A percentile compares a stretch with the other conserved stretches of the same genome.
Evolutionary conservation across 805 yeast species (phyloP).

Genomic region (Ogataea naganishii): DNA sequence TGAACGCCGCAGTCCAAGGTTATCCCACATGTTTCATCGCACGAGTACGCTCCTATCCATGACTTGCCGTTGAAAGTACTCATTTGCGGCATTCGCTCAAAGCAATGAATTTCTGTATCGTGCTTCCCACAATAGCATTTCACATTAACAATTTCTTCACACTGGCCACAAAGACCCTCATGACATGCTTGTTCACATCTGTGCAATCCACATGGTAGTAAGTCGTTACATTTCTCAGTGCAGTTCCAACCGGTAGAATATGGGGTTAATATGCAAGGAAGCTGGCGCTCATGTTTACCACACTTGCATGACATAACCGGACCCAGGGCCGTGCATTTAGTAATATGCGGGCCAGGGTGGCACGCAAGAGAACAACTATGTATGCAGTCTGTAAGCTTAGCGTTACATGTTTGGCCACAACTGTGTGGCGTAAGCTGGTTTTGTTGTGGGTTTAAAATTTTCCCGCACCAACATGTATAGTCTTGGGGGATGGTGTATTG

Average conservation of each 20-base stretch:
- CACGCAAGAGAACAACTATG: conserved; percentile 72
- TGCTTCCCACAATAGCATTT: conserved; percentile 73
- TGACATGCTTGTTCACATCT: conserved; percentile 60
- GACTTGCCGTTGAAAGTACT: conserved; percentile 10
- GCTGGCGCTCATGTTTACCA: conserved; percentile 57
- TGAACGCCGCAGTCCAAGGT: conserved; percentile 60
- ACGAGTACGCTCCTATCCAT: conserved; percentile 47
- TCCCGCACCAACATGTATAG: conserved; percentile 87
- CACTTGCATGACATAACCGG: conserved; percentile 66
- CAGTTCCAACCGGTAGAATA: conserved; percentile 65
- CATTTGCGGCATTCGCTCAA: conserved; percentile 29
- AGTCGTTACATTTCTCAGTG: conserved; percentile 47
- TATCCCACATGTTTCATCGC: conserved; percentile 35
- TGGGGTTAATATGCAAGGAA: conserved; percentile 68
- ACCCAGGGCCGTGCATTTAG: conserved; percentile 67
- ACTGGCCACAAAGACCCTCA: conserved; percentile 73
- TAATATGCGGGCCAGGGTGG: conserved; percentile 86
- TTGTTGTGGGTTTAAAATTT: conserved; percentile 53
- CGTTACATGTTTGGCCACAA: conserved; percentile 78
- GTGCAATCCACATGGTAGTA: conserved; percentile 67
- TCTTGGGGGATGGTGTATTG: conserved; percentile 38
- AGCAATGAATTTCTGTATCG: conserved; percentile 33
- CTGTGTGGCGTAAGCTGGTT: conserved; percentile 66
- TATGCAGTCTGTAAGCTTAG: conserved; percentile 45
- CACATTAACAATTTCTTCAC: conserved; percentile 39